phyloP scores from a whole-genome alignment of 2,329 filamentous ascomycete species.

The Dactylellina parvicollis region DNA sequence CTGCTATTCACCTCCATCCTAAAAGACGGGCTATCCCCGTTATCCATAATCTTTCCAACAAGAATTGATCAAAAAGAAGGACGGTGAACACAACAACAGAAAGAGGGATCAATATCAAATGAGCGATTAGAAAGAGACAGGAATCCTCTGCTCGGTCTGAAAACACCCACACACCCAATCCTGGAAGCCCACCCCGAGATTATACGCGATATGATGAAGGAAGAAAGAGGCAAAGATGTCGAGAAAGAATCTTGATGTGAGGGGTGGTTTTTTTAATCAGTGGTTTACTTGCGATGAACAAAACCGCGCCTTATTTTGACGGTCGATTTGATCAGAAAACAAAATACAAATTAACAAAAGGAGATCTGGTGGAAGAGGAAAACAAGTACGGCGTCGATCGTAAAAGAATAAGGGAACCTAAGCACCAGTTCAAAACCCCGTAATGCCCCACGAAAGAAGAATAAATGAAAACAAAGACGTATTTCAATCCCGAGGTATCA shows the following conservation, averaged over 20 bases:
- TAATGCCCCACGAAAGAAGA: constrained; percentile 26
- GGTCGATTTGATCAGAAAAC: too few relatives aligned
- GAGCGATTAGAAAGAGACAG: constrained; percentile 1
- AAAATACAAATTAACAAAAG: too few relatives aligned
- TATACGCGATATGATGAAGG: too few relatives aligned
- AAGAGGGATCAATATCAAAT: background rate
- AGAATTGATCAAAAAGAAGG: background rate
- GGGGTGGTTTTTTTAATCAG: constrained; percentile 3
- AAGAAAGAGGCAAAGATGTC: background rate
- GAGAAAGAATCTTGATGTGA: too few relatives aligned
- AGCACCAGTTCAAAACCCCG: constrained; percentile 23
- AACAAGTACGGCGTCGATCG: background rate
- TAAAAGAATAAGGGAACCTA: constrained; percentile 5
- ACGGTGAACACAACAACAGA: background rate
- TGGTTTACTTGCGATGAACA: too few relatives aligned
- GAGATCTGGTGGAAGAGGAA: constrained; percentile 1
- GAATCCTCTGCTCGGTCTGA: too few relatives aligned
- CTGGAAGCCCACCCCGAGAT: too few relatives aligned
- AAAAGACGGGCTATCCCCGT: constrained; percentile 41
- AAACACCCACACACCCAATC: too few relatives aligned
- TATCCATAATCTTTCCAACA: constrained; percentile 38
- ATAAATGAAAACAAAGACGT: constrained; percentile 35
- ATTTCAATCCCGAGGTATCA: constrained; percentile 53
- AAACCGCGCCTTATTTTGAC: too few relatives aligned
- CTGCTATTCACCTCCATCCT: constrained; percentile 38